A percentile compares a stretch with the other conserved stretches of the same genome.
These are phyloP conservation scores for Hypholoma fasciculare DNA, from an alignment of 768 basidiomycete genomes.

Conservation along the genomic window DNA sequence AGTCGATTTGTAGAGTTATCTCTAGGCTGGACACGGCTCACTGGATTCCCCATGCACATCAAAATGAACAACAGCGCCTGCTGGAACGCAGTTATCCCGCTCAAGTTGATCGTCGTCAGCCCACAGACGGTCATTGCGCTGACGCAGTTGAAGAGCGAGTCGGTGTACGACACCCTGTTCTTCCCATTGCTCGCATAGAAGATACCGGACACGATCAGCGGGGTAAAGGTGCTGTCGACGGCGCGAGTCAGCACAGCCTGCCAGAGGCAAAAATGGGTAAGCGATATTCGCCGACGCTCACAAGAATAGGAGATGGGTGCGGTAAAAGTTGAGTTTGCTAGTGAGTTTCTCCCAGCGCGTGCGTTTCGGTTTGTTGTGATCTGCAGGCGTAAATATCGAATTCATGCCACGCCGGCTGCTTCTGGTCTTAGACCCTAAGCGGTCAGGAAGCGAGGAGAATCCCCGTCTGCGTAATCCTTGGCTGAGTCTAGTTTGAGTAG, in stretches of 20 bases:
- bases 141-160: constrained; percentile 75
- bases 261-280: neutral
- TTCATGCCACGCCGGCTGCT: constrained; percentile 15
- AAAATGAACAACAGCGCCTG: constrained; percentile 71
- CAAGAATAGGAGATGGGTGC: constrained; percentile 64
- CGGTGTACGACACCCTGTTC: constrained; percentile 71
- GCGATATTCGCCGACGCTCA: constrained; percentile 30
- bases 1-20: neutral
- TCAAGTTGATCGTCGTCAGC: constrained; percentile 69
- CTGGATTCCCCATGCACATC: constrained; percentile 78
- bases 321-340: constrained; percentile 66
- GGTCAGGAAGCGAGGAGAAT: neutral
- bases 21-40: constrained; percentile 33
- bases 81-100: constrained; percentile 67
- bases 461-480: neutral
- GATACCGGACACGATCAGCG: constrained; percentile 76
- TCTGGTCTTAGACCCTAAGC: neutral
- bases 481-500: neutral
- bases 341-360: constrained; percentile 31
- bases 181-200: constrained; percentile 83
- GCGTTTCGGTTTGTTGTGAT: neutral
- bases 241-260: constrained; percentile 6
- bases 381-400: constrained; percentile 11
- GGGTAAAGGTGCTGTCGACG: constrained; percentile 64
- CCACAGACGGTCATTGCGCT: constrained; percentile 81